phyloP scores from a whole-genome alignment of 1,284 basidiomycete genomes.

The Tetrapyrgos nigripes region DNA sequence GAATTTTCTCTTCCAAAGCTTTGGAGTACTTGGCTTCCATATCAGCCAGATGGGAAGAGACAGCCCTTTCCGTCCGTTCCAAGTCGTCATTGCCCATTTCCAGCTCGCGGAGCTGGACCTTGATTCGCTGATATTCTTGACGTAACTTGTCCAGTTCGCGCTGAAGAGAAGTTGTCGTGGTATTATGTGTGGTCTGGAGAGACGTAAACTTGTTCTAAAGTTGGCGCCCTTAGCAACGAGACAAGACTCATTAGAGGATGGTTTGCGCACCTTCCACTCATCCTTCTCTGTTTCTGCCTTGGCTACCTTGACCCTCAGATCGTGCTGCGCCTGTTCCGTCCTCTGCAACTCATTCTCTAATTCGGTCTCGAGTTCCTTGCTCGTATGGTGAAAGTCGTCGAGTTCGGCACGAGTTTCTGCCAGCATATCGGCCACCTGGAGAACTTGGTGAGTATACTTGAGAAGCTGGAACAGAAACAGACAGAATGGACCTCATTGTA shows the following conservation, averaged over 20 bases:
- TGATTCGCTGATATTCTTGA: slow-evolving; percentile 81
- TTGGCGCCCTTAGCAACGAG: slow-evolving; percentile 7
- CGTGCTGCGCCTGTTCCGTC: slow-evolving; percentile 87
- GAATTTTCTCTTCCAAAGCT: slow-evolving; percentile 94
- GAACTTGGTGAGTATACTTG: slow-evolving; percentile 12
- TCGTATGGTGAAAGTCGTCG: slow-evolving; percentile 90
- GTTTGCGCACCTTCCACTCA: slow-evolving; percentile 84
- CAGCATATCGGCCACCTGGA: slow-evolving; percentile 81
- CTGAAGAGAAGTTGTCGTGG: slow-evolving; percentile 85
- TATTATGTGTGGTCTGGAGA: slow-evolving; percentile 90
- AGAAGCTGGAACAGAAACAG: background rate
- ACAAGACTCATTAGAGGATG: slow-evolving; percentile 15
- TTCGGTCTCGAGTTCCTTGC: slow-evolving; percentile 93
- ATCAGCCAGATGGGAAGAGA: slow-evolving; percentile 90
- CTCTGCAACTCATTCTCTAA: slow-evolving; percentile 88
- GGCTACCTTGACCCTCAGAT: slow-evolving; percentile 78
- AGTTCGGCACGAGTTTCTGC: slow-evolving; percentile 87
- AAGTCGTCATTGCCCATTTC: slow-evolving; percentile 98
- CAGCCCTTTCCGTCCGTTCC: slow-evolving; percentile 90
- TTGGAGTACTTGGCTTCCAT: slow-evolving; percentile 91
- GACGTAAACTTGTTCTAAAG: slow-evolving; percentile 85
- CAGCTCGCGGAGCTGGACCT: slow-evolving; percentile 85
- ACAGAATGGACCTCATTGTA: slow-evolving; percentile 67
- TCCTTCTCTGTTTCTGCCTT: slow-evolving; percentile 84
- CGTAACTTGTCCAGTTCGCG: slow-evolving; percentile 87